Percentiles rank a stretch among this genome's conserved stretches.
Evolutionary conservation across 2,329 filamentous ascomycete species (phyloP).

Genomic region (Curvularia verruculosa): DNA sequence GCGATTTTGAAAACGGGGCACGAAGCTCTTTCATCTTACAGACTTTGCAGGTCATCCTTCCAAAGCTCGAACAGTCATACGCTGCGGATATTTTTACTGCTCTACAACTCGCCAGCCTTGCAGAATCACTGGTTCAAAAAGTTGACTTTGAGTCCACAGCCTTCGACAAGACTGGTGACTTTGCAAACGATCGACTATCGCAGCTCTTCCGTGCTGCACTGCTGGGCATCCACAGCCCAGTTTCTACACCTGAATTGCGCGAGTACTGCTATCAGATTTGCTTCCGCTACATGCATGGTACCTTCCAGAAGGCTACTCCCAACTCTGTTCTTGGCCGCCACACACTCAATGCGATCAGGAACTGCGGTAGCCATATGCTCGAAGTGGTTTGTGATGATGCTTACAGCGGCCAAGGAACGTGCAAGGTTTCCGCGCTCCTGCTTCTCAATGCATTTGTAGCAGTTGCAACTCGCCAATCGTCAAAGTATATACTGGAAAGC

Average conservation of each 20-base stretch:
- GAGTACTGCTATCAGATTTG: constrained; percentile 91
- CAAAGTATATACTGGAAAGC: constrained; percentile 75
- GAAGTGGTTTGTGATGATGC: constrained; percentile 93
- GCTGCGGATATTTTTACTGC: constrained; percentile 72
- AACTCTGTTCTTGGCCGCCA: constrained; percentile 51
- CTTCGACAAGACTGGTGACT: constrained; percentile 63
- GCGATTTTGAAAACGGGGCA: constrained; percentile 75
- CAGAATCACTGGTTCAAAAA: constrained; percentile 73
- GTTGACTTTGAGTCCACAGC: constrained; percentile 63
- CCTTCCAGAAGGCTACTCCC: constrained; percentile 56
- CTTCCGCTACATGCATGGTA: constrained; percentile 80
- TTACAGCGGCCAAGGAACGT: constrained; percentile 79
- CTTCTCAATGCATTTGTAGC: constrained; percentile 80
- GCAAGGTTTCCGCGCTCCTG: constrained; percentile 83
- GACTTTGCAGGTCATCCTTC: constrained; percentile 83
- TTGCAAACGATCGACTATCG: constrained; percentile 86
- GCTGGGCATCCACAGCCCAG: constrained; percentile 75
- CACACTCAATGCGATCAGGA: constrained; percentile 72
- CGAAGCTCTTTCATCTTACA: constrained; percentile 83
- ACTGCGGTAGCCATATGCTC: constrained; percentile 80
- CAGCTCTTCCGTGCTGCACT: constrained; percentile 90
- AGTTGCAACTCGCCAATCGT: constrained; percentile 73
- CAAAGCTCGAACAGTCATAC: constrained; percentile 81
- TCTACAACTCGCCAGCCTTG: constrained; percentile 76
- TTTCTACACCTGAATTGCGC: constrained; percentile 73